phyloP scores from a whole-genome alignment of 1,139 yeast genomes.

The Nakaseomyces bracarensis region DNA sequence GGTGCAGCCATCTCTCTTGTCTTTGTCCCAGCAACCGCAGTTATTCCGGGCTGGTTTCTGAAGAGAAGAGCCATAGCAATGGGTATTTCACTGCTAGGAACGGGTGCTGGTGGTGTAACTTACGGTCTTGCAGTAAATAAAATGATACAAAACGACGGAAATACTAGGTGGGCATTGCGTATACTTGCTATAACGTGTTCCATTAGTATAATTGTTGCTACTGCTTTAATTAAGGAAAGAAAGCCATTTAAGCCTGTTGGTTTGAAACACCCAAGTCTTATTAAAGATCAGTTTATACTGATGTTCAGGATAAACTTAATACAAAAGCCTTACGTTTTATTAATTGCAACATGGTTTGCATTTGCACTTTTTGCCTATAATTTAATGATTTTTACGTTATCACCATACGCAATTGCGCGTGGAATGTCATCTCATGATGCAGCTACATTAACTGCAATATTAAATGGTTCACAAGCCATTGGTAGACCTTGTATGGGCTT shows the following conservation, averaged over 20 bases:
- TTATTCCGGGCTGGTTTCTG: conserved; percentile 56
- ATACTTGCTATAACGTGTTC: conserved; percentile 44
- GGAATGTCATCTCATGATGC: conserved; percentile 52
- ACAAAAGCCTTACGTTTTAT: conserved; percentile 17
- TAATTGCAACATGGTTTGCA: conserved; percentile 48
- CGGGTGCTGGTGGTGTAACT: conserved; percentile 51
- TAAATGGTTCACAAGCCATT: conserved; percentile 54
- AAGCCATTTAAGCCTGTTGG: conserved; percentile 33
- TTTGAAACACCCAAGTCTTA: conserved; percentile 15
- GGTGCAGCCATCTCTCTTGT: conserved; percentile 55
- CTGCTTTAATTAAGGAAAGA: conserved; percentile 42
- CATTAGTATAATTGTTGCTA: conserved; percentile 32
- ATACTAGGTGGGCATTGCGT: conserved; percentile 61
- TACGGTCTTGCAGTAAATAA: conserved; percentile 37
- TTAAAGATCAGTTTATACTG: conserved; percentile 11
- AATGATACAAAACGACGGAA: conserved; percentile 41
- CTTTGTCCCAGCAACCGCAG: conserved; percentile 50
- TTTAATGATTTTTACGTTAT: conserved; percentile 50
- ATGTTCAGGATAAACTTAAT: conserved; percentile 14
- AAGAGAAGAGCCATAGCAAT: conserved; percentile 49
- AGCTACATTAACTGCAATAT: conserved; percentile 49
- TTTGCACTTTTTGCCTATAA: conserved; percentile 50
- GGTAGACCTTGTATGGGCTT: conserved; percentile 62
- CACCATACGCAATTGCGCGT: conserved; percentile 53
- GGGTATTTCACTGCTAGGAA: conserved; percentile 48